Evolutionary conservation across 768 basidiomycete genomes (phyloP).

Genomic region (Boletus sp.): DNA sequence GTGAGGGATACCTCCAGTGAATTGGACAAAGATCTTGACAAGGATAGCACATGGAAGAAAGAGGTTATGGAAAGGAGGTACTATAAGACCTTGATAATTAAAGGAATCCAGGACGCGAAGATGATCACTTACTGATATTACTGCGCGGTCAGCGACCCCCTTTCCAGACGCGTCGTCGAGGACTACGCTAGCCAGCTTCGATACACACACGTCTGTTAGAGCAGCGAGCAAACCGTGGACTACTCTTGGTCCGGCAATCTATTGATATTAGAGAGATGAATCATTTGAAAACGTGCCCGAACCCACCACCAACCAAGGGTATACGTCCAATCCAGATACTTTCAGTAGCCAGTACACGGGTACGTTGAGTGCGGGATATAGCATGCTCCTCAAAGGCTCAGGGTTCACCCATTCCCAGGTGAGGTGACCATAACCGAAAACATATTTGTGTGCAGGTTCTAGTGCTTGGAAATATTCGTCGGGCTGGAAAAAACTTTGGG

Average conservation of each 20-base stretch:
- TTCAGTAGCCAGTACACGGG: constrained; percentile 76
- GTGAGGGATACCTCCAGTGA: constrained; percentile 89
- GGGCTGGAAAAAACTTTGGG: constrained; percentile 90
- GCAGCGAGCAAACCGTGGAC: constrained; percentile 78
- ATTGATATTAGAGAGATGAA: constrained; percentile 1
- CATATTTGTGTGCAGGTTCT: constrained; percentile 84
- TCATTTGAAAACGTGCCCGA: not conserved
- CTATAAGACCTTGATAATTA: constrained; percentile 39
- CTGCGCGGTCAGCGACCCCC: constrained; percentile 28
- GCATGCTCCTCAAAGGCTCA: constrained; percentile 71
- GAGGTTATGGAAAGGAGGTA: constrained; percentile 78
- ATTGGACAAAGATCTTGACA: constrained; percentile 90
- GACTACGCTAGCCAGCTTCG: constrained; percentile 54
- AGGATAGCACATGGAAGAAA: constrained; percentile 80
- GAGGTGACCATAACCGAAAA: constrained; percentile 88
- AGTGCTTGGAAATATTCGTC: constrained; percentile 96
- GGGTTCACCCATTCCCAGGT: constrained; percentile 94
- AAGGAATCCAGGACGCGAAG: not conserved
- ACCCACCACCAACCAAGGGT: constrained; percentile 62
- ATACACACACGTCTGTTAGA: constrained; percentile 74
- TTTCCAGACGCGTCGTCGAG: constrained; percentile 53
- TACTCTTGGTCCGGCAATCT: constrained; percentile 76
- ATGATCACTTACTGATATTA: constrained; percentile 57
- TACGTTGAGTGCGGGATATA: constrained; percentile 81
- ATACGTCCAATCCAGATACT: constrained; percentile 47